Evolutionary conservation across 305 asterid genomes (phyloP), one percentile per base, ranked within the genome.

Genomic region (Salvia sclarea): DNA sequence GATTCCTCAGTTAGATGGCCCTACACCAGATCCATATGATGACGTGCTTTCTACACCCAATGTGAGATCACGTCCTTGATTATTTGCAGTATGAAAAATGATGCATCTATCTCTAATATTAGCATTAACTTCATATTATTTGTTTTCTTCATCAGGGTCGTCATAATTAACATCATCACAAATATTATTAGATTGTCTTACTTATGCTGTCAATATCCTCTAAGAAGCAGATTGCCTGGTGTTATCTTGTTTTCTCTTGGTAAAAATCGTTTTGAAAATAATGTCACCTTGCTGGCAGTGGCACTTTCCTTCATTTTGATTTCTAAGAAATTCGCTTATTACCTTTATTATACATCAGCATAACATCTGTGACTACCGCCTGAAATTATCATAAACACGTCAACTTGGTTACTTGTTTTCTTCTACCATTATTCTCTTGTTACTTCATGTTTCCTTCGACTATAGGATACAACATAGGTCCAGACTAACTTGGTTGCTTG

Each of bases 11-110:
- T 71, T 78, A 53, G 98, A 92, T 68, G 98, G 98, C 28, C 97
- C 96, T 40, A 79, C 77, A 16, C 88, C 95, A 37, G 96, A 86
- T 78, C 89, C 95, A 41, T 92, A 87, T 61, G 96, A 89, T 77
- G 98, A 89, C 9, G 83, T 65, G 64, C 95, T 89, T 45, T 83
- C 98, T 40, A 92, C 98, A 12, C 98, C 96, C 61, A 92, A 87
- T 75, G 98, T 91, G 75, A 81, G 89, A 63, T 55, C n/a, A 38
- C 56, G 61, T 69, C 30, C 65, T 33, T 22, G 35, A 47, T 47
- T 54, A 53, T 68, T 47, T 45, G 56, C 47, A 52, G 21, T 53
- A 48, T 59, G 63, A 57, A 59, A 68, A 61, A 21, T 25, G 72
- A 48, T 20, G 48, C 37, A 2, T 64, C 20, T 41, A 10, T 21